A percentile compares a stretch with the other conserved stretches of the same genome.
phyloP scores from a whole-genome alignment of 2,329 filamentous ascomycete genomes.

The Ascochyta viciae-villosae region DNA sequence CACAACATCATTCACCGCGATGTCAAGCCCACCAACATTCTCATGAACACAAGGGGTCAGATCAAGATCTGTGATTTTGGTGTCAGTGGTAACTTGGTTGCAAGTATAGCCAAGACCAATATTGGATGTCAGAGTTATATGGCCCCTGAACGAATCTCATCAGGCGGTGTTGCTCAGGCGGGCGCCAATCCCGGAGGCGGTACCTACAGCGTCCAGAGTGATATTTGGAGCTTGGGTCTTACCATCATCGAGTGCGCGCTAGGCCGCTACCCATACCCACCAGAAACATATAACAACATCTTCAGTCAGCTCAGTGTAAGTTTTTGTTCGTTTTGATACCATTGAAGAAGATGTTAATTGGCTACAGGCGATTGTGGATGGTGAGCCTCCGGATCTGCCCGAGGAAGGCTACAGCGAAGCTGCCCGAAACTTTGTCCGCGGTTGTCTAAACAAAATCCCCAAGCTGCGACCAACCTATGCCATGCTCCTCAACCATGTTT shows the following conservation, averaged over 20 bases:
- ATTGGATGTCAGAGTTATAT: conserved; percentile 99
- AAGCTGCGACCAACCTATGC: conserved; percentile 92
- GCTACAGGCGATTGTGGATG: conserved; percentile 90
- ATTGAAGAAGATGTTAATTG: conserved; percentile 3
- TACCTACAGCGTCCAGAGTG: conserved; percentile 96
- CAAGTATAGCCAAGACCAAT: conserved; percentile 97
- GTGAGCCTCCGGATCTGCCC: conserved; percentile 90
- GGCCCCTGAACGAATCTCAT: conserved; percentile 94
- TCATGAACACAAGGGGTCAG: conserved; percentile 87
- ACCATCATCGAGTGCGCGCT: conserved; percentile 96
- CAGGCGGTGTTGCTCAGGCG: conserved; percentile 76
- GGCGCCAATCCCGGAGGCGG: conserved; percentile 74
- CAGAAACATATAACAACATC: conserved; percentile 97
- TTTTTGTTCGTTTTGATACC: background rate
- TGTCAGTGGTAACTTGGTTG: conserved; percentile 93
- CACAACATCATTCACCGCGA: conserved; percentile 99
- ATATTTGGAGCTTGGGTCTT: conserved; percentile 95
- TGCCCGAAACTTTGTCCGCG: conserved; percentile 85
- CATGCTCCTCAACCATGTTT: conserved; percentile 86
- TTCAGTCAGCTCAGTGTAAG: conserved; percentile 96
- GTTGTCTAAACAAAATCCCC: conserved; percentile 91
- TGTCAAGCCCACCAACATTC: conserved; percentile 98
- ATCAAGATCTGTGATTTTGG: conserved; percentile 99
- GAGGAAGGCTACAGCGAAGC: conserved; percentile 77
- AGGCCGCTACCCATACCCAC: conserved; percentile 93